Conservation (phyloP, 2,329 filamentous ascomycete species). For the Fusarium ramigenum region DNA sequence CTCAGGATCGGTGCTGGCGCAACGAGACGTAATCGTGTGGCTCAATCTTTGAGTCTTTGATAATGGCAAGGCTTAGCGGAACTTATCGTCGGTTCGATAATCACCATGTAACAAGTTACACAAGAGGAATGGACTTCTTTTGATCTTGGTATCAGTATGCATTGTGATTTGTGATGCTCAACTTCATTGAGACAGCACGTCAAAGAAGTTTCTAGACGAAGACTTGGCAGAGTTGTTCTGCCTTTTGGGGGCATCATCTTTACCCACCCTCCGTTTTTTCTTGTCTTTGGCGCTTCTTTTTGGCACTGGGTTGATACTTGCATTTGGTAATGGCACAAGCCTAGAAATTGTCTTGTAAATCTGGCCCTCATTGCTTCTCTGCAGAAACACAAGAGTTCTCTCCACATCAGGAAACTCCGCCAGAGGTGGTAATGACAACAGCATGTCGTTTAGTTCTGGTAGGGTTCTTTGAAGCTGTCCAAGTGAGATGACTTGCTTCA, state of each 20-base stretch:
- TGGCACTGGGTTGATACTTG: background rate
- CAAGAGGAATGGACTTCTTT: background rate
- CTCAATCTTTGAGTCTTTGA: background rate
- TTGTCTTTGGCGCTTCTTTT: conserved; percentile 1
- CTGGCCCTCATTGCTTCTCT: conserved; percentile 4
- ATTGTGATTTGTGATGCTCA: background rate
- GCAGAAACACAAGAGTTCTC: conserved; percentile 31
- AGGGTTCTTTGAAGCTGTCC: background rate
- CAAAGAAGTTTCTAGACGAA: conserved; percentile 38
- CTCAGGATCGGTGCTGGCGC: conserved; percentile 9
- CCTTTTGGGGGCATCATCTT: background rate
- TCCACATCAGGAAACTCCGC: conserved; percentile 38
- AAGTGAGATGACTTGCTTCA: conserved; percentile 51
- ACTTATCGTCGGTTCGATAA: background rate
- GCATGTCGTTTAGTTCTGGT: conserved; percentile 29
- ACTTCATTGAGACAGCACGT: conserved; percentile 32
- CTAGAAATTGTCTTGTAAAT: conserved; percentile 23
- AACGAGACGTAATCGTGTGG: background rate
- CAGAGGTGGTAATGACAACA: conserved; percentile 42
- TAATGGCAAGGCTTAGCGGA: background rate
- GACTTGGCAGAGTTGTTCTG: conserved; percentile 1
- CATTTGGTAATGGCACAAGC: conserved; percentile 26
- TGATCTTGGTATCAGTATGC: background rate
- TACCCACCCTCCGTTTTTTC: conserved; percentile 21
- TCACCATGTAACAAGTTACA: background rate